Conservation (phyloP, 108 stramenopile species). For the Nitzschia inconspicua region DNA sequence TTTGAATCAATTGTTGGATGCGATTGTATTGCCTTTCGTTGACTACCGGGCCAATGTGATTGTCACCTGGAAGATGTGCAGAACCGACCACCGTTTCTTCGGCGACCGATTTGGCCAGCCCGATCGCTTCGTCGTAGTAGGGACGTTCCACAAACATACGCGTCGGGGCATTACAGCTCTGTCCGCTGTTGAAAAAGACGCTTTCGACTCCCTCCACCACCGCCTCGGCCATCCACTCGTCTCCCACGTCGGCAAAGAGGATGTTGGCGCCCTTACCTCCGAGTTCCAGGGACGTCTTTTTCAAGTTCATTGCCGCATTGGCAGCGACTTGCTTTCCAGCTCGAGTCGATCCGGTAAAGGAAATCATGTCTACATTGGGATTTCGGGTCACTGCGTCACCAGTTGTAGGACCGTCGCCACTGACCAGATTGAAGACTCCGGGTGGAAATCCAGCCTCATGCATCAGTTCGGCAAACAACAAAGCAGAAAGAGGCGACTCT, state of each 20-base stretch:
- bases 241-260: constrained; percentile 70
- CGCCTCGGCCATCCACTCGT: constrained; percentile 8
- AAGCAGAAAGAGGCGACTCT: constrained; percentile 71
- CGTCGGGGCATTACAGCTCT: constrained; percentile 80
- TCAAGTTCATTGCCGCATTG: constrained; percentile 34
- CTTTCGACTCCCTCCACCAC: constrained; percentile 16
- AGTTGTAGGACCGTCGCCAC: constrained; percentile 65
- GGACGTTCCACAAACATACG: constrained; percentile 53
- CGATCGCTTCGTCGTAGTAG: constrained; percentile 39
- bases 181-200: constrained; percentile 62
- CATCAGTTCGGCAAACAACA: constrained; percentile 58
- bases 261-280: constrained; percentile 87
- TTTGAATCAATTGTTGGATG: constrained; percentile 38
- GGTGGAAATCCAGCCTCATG: constrained; percentile 82
- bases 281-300: constrained; percentile 72
- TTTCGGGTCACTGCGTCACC: constrained; percentile 57
- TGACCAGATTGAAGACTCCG: constrained; percentile 82
- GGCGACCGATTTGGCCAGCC: constrained; percentile 39
- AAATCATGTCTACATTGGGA: constrained; percentile 67
- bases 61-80: constrained; percentile 7
- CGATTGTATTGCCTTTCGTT: constrained; percentile 35
- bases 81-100: constrained; percentile 29
- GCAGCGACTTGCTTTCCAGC: constrained; percentile 55
- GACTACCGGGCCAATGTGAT: constrained; percentile 55
- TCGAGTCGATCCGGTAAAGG: constrained; percentile 70